Base-by-base conservation (phyloP, 2,329 filamentous ascomycete genomes). In the Mycosphaerella sp. region DNA sequence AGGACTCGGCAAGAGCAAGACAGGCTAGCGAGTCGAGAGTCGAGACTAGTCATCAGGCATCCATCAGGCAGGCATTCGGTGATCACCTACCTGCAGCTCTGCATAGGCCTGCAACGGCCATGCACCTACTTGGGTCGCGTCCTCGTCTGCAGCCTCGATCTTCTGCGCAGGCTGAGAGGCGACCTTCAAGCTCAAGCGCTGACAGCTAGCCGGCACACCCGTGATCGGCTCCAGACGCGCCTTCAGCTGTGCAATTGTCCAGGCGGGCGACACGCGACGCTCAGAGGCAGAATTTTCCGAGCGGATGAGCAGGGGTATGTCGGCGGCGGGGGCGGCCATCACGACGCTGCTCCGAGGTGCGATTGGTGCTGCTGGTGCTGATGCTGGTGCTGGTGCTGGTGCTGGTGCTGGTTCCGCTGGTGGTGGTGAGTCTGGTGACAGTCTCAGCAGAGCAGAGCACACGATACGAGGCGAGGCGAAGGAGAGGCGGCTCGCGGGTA, bases 141-240 rank as follows among this genome's bases (percentile, higher is more conserved):
- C 87, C 70, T 96, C 89, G 64, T 90, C 80, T 35, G 77, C 73
- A 40, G 84, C 84, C 63, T 84, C 78, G 62, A 94, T 75, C 46
- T 84, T 70, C 59, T 87, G 76, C 55, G 76, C 75, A 57, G 83
- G 78, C 61, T 81, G 77, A 30, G 79, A 79, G 21, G 79, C 75
- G 13, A 82, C 74, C 67, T 84, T 87, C 66, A 96, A 75, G 27
- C 76, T 82, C 55, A 98, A 78, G 56, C 76, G 81, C 70, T 97
- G 93, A 54, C 79, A 82, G 27, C 79, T 79, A 9, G 90, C 87
- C 13, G 93, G 91, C 34, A 97, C 83, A 55, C 93, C 93, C 1
- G 91, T 97, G 71, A 97, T 84, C 55, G 89, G 86, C 71, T 97
- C 91, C 45, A 98, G 82, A 70, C 93, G 94, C 47, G 78, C 73